Conservation (phyloP, 1,284 basidiomycete species). For the Athelia psychrophila region DNA sequence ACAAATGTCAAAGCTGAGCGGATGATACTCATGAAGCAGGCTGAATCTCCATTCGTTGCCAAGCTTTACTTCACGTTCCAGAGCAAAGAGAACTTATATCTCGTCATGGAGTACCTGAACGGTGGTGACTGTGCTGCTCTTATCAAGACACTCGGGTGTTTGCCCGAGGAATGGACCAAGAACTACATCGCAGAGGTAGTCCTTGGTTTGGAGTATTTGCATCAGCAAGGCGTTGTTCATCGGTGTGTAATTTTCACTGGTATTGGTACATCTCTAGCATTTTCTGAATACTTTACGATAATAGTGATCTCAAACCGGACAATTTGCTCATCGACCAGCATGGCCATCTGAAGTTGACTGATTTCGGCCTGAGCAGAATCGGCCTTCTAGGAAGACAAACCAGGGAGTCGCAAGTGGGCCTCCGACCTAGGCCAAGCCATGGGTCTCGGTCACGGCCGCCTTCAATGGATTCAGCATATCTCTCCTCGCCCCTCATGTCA, state of each 20-base stretch:
- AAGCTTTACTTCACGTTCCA: constrained; percentile 99
- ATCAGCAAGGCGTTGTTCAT: constrained; percentile 93
- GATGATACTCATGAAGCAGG: constrained; percentile 99
- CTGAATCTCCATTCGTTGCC: constrained; percentile 98
- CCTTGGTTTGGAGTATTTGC: constrained; percentile 93
- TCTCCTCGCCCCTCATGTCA: constrained; percentile 68
- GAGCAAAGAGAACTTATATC: constrained; percentile 96
- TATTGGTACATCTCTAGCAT: neutral
- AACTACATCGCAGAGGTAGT: constrained; percentile 97
- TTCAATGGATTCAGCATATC: constrained; percentile 80
- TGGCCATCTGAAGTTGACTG: constrained; percentile 95
- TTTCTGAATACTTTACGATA: constrained; percentile 4
- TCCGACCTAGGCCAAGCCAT: constrained; percentile 54
- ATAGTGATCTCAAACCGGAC: constrained; percentile 96
- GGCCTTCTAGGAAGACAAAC: constrained; percentile 97
- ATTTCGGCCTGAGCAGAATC: constrained; percentile 96
- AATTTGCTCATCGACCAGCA: constrained; percentile 96
- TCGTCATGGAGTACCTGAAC: constrained; percentile 98
- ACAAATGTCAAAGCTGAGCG: constrained; percentile 99
- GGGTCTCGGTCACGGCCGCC: constrained; percentile 72
- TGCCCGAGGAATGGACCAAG: constrained; percentile 96
- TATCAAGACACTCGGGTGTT: constrained; percentile 90
- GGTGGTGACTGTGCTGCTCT: constrained; percentile 97
- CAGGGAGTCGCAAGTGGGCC: constrained; percentile 66
- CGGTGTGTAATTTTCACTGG: constrained; percentile 56